Evolutionary conservation across 305 asterid genomes (phyloP).

Genomic region (Striga hermonthica): DNA sequence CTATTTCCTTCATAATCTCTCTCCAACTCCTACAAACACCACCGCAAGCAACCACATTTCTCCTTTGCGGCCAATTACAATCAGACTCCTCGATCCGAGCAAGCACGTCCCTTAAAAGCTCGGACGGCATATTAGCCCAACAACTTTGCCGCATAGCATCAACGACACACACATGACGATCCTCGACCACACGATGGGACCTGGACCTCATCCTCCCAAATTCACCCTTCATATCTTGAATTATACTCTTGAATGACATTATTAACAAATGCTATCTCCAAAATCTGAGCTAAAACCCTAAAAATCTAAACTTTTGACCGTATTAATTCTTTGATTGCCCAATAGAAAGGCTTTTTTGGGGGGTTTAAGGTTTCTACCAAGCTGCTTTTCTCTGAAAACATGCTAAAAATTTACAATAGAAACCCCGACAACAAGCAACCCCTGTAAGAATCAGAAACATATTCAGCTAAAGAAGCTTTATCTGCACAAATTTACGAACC

Average conservation of each 20-base stretch:
- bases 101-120: constrained; percentile 88
- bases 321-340: constrained; percentile 24
- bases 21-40: constrained; percentile 98
- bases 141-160: constrained; percentile 91
- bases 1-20: constrained; percentile 75
- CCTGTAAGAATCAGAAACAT: constrained; percentile 17
- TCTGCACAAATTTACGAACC: constrained; percentile 26
- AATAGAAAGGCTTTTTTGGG: background rate
- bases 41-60: constrained; percentile 82
- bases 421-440: constrained; percentile 36
- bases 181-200: constrained; percentile 81
- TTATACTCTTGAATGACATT: constrained; percentile 79
- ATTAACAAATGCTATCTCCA: constrained; percentile 11
- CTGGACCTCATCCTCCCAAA: constrained; percentile 72
- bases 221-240: constrained; percentile 77
- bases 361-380: no score
- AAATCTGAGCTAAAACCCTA: constrained; percentile 12
- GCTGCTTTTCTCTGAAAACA: constrained; percentile 9
- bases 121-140: constrained; percentile 95
- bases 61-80: constrained; percentile 62
- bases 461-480: constrained; percentile 20
- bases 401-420: constrained; percentile 27
- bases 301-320: constrained; percentile 31
- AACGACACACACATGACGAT: constrained; percentile 39
- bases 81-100: constrained; percentile 79